Conservation (phyloP, 345 rosid species). For the Laguncularia racemosa region DNA sequence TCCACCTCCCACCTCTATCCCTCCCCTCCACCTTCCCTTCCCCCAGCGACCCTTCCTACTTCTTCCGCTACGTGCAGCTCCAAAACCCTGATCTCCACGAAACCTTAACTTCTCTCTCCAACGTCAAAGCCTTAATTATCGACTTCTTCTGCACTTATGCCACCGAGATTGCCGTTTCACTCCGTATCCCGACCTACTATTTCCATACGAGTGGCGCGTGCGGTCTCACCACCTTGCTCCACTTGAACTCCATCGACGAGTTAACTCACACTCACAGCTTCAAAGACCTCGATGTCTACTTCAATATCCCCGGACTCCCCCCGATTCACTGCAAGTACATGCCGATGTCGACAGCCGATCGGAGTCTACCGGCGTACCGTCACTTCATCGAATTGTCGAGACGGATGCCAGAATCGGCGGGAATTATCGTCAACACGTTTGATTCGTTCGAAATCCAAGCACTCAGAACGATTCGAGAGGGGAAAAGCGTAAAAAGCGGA, state of each 20-base stretch:
- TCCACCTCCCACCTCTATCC: too few relatives aligned
- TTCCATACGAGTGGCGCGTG: conserved; percentile 12
- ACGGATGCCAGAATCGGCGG: conserved; percentile 7
- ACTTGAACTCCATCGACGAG: conserved; percentile 1
- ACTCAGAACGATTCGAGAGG: conserved; percentile 3
- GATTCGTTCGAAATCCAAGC: conserved; percentile 11
- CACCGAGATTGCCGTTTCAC: background rate
- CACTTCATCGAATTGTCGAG: background rate
- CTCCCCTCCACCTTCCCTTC: too few relatives aligned
- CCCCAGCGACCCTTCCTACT: too few relatives aligned
- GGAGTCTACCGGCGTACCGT: conserved; percentile 2
- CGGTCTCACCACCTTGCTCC: conserved; percentile 9
- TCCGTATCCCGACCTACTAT: conserved; percentile 17
- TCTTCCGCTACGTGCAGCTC: too few relatives aligned
- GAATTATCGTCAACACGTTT: conserved; percentile 19
- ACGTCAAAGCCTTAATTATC: conserved; percentile 10
- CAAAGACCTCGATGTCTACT: conserved; percentile 4
- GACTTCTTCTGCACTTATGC: conserved; percentile 21
- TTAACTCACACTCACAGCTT: conserved; percentile 3
- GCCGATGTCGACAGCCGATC: conserved; percentile 7
- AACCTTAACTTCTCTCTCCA: conserved; percentile 1
- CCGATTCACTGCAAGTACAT: conserved; percentile 10
- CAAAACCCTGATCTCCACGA: background rate
- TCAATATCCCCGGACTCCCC: conserved; percentile 9
- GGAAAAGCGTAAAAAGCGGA: background rate